Base-by-base conservation (phyloP, 352 stramenopile species). In the Pythium folliculosum region DNA sequence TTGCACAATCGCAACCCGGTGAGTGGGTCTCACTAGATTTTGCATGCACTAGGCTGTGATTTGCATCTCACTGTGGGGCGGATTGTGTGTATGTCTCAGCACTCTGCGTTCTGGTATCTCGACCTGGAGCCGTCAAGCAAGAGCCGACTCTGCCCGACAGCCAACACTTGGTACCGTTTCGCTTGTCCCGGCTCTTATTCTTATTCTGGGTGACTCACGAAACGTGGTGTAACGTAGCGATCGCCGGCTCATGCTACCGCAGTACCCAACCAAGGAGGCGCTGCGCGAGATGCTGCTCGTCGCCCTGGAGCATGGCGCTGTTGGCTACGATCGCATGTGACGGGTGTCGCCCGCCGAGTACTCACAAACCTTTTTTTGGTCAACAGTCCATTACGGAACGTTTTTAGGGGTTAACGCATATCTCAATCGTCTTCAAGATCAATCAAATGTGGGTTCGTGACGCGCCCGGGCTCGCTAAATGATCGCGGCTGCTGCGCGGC, bases 281-380 rank as follows among this genome's bases (percentile, higher is more conserved):
- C 69, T 92, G 8, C 81, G 78, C 40, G 74, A 88, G 60, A 94
- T 90, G 68, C 61, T 94, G 13, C 17, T 82, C 19, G 51, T 92
- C 21, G 83, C 86, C 6, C 60, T 94, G 5, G 72, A 83, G 38
- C 75, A 85, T 50, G 86, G 86, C 13, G 77, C 82, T 12, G 73
- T 91, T 30, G 86, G 86, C 17, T 94, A 92, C 59, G 83, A 94
- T 56, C 80, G 83, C 50, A 89, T 94, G 77, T 94, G n/a, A 47
- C 14, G 40, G 1, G 10, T 5, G 1, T n/a, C 14, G 17, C n/a
- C 37, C 27, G 35, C 8, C 3, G 4, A 10, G 35, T 40, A 40
- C 12, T 47, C 40, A 2, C 40, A 19, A n/a, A 19, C 27, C 27
- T 32, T 32, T 2, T 32, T 32, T 32, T 32, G 27, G 27, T 32